Base-by-base conservation (phyloP, 2,329 filamentous ascomycete species). In the Sporothrix protearum region DNA sequence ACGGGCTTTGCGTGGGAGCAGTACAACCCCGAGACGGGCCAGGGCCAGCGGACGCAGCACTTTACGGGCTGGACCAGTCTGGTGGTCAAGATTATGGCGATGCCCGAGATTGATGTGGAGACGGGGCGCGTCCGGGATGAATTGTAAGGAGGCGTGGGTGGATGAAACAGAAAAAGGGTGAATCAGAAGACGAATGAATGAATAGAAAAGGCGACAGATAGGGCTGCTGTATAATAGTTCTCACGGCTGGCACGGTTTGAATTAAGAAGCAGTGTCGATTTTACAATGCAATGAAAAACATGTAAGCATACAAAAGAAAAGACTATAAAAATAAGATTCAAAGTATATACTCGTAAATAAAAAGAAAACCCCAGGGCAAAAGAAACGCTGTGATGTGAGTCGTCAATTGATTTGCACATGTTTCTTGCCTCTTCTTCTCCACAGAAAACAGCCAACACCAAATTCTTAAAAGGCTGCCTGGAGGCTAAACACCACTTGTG, bases 11-110 rank as follows among this genome's bases (percentile, higher is more conserved):
- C 95, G 0, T 99, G 95, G 95, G 96, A 99, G 82, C 96, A 99
- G 82, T 99, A 98, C 81, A 93, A 97, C 79, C 93, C 94, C 0
- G 93, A 97, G 77, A 97, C 93, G 3, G 96, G 96, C 61, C 87
- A 88, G 69, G 96, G 96, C n/a, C 95, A 98, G 84, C 87, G 96
- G 55, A 98, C 94, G 5, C 94, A 97, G 84, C 95, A 98, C 81
- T 99, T 99, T 80, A 97, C 96, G 0, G 96, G 96, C 68, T 99
- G 96, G 96, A 99, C 96, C n/a, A 97, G 93, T 80, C 84, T 98
- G 81, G 92, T 98, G 64, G 94, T 98, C 61, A 97, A 97, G 85
- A 93, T 99, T 76, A 97, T 98, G 94, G 89, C 89, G 63, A 95
- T 99, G 93, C 92, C 93, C 7, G 91, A 96, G 76, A 78, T 93